Percentiles rank a stretch among this genome's conserved stretches.
These are phyloP conservation scores for Microbotryomycetes sp. DNA, from an alignment of 1,284 basidiomycete genomes.

Conservation along the genomic window DNA sequence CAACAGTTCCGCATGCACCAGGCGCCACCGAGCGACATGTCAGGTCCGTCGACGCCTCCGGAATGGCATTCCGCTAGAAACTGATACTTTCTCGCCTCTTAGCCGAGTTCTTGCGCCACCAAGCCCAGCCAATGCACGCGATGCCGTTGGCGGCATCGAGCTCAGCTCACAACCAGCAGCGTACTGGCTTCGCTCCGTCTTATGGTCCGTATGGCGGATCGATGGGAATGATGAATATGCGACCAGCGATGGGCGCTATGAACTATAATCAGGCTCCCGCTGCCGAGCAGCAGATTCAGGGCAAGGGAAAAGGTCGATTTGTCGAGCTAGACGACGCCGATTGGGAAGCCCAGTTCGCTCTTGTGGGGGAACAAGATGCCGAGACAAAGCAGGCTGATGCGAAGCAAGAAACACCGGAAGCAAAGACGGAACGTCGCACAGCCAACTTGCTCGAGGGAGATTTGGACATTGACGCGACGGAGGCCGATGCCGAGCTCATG, in stretches of 20 bases:
- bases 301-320: constrained; percentile 34
- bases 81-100: neutral
- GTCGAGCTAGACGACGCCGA: constrained; percentile 37
- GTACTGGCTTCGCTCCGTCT: constrained; percentile 23
- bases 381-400: constrained; percentile 53
- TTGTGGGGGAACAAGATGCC: constrained; percentile 52
- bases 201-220: constrained; percentile 20
- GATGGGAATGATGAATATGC: constrained; percentile 3
- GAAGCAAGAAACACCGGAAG: constrained; percentile 57
- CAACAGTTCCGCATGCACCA: constrained; percentile 24
- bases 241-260: neutral
- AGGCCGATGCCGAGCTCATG: constrained; percentile 42
- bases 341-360: constrained; percentile 84
- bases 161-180: neutral
- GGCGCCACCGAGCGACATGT: constrained; percentile 13
- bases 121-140: neutral
- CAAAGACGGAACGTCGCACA: constrained; percentile 47
- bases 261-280: neutral
- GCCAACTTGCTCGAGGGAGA: constrained; percentile 42
- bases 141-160: neutral
- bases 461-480: constrained; percentile 40
- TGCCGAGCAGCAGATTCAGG: constrained; percentile 5
- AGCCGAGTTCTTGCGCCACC: constrained; percentile 26
- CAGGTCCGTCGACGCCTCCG: constrained; percentile 8
- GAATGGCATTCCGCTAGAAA: neutral